Base-by-base conservation (phyloP, 768 basidiomycete species). In the Leccinum variicolor region DNA sequence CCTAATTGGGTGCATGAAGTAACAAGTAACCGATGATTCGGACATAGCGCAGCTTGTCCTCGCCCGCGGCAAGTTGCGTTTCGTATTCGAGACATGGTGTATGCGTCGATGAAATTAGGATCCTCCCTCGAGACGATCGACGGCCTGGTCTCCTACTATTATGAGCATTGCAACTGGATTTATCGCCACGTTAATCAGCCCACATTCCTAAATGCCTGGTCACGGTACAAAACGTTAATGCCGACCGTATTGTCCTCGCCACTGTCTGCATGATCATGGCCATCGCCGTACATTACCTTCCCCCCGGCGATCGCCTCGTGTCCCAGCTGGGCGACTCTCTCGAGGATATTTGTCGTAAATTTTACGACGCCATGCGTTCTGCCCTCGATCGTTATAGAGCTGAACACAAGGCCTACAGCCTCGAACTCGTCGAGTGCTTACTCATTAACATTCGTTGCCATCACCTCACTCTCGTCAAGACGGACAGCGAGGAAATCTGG, bases 81-180 rank as follows among this genome's bases (percentile, higher is more conserved):
- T 62, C 62, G 19, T n/a, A 31, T 17, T 34, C 1, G 39, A 57
- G 55, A 19, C 55, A 60, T 11, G 4, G 21, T 41, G 19, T 59
- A 59, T 15, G 58, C 55, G 9, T 13, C 17, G 14, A 52, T 29
- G 50, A 14, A 29, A 21, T 48, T 6, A 3, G 34, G 34, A 41
- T 52, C 51, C 51, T 39, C 21, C 19, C 71, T 87, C 53, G 81
- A 86, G 48, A 75, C 85, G 52, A 85, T 92, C 64, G 90, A 92
- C 65, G 81, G 79, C 17, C 83, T 93, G 53, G 79, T 93, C 66
- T 73, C 74, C 50, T 87, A 85, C 73, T 92, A 93, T 72, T 92
- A 92, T 64, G 87, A 90, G 63, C 89, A 89, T 66, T 90, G 89
- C 79, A 91, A 89, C 71, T 93, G 90, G 90, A 84, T 92, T 53